A percentile compares a stretch with the other conserved stretches of the same genome.
Evolutionary conservation across 345 rosid genomes (phyloP).

Genomic region (Eucalyptus sp.): DNA sequence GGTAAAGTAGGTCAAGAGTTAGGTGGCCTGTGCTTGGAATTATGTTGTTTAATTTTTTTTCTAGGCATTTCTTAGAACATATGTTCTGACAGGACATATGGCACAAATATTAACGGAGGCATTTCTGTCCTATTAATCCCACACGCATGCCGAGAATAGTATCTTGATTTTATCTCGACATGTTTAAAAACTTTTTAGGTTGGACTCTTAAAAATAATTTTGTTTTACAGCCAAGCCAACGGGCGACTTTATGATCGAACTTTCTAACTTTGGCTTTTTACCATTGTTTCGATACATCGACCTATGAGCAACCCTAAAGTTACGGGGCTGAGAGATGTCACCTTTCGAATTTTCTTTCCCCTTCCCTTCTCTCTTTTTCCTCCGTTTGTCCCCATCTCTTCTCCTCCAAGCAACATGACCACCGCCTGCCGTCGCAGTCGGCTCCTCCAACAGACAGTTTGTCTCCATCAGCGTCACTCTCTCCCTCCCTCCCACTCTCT

Average conservation of each 20-base stretch:
- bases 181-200: background rate
- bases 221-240: too few species aligned
- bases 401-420: background rate
- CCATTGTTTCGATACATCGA: too few species aligned
- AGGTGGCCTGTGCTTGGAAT: background rate
- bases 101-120: background rate
- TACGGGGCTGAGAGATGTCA: background rate
- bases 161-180: background rate
- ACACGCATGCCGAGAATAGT: background rate
- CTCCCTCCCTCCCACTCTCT: background rate
- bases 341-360: background rate
- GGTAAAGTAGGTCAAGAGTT: background rate
- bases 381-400: background rate
- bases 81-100: background rate
- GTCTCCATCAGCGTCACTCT: background rate
- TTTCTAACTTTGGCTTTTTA: background rate
- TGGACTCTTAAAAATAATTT: background rate
- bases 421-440: background rate
- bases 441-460: background rate
- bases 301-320: background rate
- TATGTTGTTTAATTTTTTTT: background rate
- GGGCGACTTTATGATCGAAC: background rate
- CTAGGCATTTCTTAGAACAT: background rate
- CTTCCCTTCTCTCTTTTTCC: background rate
- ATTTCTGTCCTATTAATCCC: background rate